A percentile compares a stretch with the other conserved stretches of the same genome.
phyloP scores from a whole-genome alignment of 129 eudicot species.

The Oenanthe sinensis region DNA sequence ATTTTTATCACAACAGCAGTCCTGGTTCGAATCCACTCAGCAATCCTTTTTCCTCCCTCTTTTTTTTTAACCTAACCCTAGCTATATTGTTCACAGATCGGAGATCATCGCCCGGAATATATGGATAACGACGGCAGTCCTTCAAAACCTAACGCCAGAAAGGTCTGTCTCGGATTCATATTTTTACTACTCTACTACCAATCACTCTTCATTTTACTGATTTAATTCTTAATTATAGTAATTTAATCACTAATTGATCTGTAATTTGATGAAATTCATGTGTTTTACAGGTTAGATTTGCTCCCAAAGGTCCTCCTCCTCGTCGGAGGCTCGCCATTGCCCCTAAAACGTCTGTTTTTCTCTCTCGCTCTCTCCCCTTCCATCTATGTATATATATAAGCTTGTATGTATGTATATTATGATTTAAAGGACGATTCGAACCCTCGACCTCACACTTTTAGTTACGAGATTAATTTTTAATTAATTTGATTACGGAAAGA shows the following conservation, averaged over 20 bases:
- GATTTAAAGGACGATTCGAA: not conserved
- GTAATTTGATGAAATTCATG: not conserved
- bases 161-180: not conserved
- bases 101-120: not conserved
- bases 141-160: not conserved
- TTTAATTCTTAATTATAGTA: not conserved
- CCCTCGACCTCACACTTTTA: not conserved
- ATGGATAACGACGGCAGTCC: not conserved
- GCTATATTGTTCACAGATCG: not conserved
- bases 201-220: not conserved
- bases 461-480: too few relatives aligned
- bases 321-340: conserved; percentile 19
- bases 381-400: not conserved
- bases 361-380: conserved; percentile 17
- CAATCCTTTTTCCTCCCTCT: not conserved
- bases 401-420: not conserved
- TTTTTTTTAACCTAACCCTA: conserved; percentile 1
- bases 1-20: not conserved
- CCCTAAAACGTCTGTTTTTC: conserved; percentile 25
- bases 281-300: conserved; percentile 39
- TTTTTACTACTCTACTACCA: not conserved
- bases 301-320: conserved; percentile 44
- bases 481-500: too few relatives aligned
- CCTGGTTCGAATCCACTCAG: not conserved
- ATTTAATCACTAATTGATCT: not conserved